Percentiles rank a stretch among this genome's conserved stretches.
These are phyloP conservation scores for Stipa capillata DNA, from an alignment of 176 grass and related monocot genomes.

Conservation along the genomic window DNA sequence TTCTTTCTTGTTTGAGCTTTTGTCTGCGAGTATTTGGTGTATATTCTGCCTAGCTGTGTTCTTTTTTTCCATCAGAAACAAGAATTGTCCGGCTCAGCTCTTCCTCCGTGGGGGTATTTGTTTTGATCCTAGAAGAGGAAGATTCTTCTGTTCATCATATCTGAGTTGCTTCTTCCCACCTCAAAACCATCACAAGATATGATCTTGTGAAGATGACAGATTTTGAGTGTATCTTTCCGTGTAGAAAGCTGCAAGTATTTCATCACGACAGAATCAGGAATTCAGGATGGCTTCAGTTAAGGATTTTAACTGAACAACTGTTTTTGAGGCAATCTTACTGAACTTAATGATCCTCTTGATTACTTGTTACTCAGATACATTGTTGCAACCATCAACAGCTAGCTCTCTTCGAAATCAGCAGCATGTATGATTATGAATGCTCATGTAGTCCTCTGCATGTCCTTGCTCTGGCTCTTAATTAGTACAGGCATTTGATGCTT, in stretches of 20 bases:
- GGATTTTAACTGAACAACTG: background rate
- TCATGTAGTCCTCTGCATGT: slow-evolving; percentile 11
- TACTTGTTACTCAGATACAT: background rate
- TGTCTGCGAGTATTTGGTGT: slow-evolving; percentile 20
- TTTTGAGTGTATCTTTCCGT: background rate
- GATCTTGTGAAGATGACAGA: slow-evolving; percentile 13
- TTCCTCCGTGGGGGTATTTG: slow-evolving; percentile 10
- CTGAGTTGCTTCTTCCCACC: background rate
- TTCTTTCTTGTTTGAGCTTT: background rate
- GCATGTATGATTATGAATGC: slow-evolving; percentile 20
- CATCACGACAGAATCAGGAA: background rate
- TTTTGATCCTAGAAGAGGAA: slow-evolving; percentile 26
- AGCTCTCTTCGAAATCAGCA: slow-evolving; percentile 18
- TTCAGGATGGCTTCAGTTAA: background rate
- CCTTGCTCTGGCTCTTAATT: background rate
- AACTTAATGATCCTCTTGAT: background rate
- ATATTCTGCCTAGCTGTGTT: slow-evolving; percentile 23
- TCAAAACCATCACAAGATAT: slow-evolving; percentile 28
- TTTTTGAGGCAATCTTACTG: background rate
- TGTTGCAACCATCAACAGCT: background rate
- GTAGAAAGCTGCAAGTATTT: background rate
- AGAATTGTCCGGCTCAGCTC: slow-evolving; percentile 3
- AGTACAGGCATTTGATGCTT: slow-evolving; percentile 22
- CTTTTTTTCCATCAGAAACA: slow-evolving; percentile 21
- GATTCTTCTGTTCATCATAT: slow-evolving; percentile 32